A percentile compares a stretch with the other conserved stretches of the same genome.
Evolutionary conservation across 495 filamentous ascomycete species (phyloP).

Genomic region (Articulospora tetracladia): DNA sequence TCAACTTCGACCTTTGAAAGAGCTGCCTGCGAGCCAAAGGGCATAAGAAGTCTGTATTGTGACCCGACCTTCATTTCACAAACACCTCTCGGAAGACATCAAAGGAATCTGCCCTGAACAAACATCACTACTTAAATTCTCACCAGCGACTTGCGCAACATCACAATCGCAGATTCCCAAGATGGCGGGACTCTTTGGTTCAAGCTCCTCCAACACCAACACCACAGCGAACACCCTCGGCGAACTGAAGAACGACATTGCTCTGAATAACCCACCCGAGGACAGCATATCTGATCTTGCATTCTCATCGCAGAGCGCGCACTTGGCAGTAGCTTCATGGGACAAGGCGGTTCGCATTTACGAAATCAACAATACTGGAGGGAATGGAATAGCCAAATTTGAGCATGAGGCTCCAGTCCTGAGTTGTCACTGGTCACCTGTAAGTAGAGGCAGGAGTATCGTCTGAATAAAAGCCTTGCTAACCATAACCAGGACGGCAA

Average conservation of each 20-base stretch:
- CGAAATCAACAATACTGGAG: constrained; percentile 68
- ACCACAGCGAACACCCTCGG: constrained; percentile 65
- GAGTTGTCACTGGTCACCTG: constrained; percentile 78
- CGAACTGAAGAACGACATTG: constrained; percentile 85
- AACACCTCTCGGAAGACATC: neutral
- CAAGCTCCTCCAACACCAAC: constrained; percentile 32
- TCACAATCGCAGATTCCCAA: constrained; percentile 11
- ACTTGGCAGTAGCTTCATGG: constrained; percentile 85
- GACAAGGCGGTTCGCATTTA: constrained; percentile 94
- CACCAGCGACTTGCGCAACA: neutral
- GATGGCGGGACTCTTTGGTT: constrained; percentile 71
- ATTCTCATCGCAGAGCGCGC: constrained; percentile 74
- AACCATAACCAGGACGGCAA: constrained; percentile 43
- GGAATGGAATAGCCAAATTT: constrained; percentile 75
- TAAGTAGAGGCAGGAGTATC: constrained; percentile 36
- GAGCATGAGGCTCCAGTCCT: constrained; percentile 74
- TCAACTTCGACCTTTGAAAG: no score
- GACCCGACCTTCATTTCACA: no score
- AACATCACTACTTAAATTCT: neutral
- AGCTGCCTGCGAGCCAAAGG: neutral
- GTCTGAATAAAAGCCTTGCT: neutral
- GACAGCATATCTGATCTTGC: constrained; percentile 82
- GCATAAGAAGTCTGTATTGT: neutral
- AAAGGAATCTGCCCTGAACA: neutral
- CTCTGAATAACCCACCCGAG: constrained; percentile 69